phyloP scores from a whole-genome alignment of 352 stramenopile genomes.

The Pythium brassicae region DNA sequence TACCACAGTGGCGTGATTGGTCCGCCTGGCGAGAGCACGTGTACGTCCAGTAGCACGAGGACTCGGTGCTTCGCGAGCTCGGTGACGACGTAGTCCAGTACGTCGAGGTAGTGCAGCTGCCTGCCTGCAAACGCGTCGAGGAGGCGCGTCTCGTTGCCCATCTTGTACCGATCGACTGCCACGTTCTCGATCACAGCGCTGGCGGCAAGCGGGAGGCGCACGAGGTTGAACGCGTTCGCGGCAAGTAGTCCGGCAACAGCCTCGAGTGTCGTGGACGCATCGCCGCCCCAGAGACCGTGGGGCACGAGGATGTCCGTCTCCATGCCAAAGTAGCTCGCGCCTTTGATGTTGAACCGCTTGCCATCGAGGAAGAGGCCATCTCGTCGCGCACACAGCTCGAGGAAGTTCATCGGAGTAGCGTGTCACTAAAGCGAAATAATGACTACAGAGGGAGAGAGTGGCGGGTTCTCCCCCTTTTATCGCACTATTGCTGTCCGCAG shows the following conservation, averaged over 20 bases:
- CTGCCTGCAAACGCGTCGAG: conserved; percentile 22
- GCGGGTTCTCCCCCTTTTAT: too few relatives aligned
- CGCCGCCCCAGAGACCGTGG: conserved; percentile 58
- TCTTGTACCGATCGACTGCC: conserved; percentile 30
- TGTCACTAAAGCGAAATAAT: too few relatives aligned
- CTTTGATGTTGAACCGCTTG: conserved; percentile 42
- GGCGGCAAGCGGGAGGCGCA: conserved; percentile 47
- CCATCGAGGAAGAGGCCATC: conserved; percentile 33
- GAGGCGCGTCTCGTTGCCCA: conserved; percentile 34
- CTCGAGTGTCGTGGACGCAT: conserved; percentile 39
- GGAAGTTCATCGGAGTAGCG: background rate
- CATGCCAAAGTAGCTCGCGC: conserved; percentile 60
- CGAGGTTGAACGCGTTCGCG: conserved; percentile 42
- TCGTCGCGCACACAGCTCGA: conserved; percentile 23
- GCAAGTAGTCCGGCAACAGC: conserved; percentile 29
- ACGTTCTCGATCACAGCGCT: conserved; percentile 35
- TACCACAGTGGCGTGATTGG: conserved; percentile 46
- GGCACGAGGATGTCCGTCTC: conserved; percentile 55
- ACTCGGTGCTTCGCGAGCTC: conserved; percentile 25
- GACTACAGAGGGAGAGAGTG: too few relatives aligned
- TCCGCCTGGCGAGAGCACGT: conserved; percentile 36
- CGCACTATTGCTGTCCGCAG: too few relatives aligned
- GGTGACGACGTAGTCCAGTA: conserved; percentile 43
- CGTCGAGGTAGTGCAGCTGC: conserved; percentile 42
- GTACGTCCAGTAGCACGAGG: conserved; percentile 43